These are phyloP conservation scores for Monosporozyma solicola DNA, from an alignment of 805 yeast species.

Conservation along the genomic window DNA sequence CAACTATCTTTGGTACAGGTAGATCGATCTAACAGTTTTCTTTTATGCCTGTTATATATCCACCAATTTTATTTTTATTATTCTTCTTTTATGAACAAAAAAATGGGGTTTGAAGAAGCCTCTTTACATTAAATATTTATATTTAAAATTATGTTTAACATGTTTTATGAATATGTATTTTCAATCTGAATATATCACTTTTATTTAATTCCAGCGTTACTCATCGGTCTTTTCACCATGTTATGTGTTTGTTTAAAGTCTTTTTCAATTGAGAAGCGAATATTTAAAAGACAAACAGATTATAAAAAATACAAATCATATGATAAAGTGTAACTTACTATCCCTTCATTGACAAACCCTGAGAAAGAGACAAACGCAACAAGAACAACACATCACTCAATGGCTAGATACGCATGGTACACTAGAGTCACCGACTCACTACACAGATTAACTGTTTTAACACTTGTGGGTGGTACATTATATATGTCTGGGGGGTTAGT, in stretches of 20 bases:
- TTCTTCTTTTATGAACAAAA: not conserved
- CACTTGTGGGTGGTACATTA: conserved; percentile 49
- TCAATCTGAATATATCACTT: not conserved
- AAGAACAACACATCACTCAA: conserved; percentile 7
- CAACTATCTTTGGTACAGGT: not conserved
- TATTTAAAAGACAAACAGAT: not conserved
- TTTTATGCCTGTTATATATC: not conserved
- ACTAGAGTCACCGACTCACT: conserved; percentile 61
- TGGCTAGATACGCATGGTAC: conserved; percentile 64
- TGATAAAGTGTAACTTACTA: not conserved
- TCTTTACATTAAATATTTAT: too few species aligned
- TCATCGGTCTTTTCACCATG: not conserved
- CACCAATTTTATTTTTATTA: not conserved
- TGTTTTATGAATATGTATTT: too few species aligned
- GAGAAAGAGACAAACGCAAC: not conserved
- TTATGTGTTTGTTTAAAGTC: not conserved
- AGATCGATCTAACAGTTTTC: not conserved
- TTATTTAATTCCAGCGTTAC: not conserved
- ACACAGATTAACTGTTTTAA: conserved; percentile 63
- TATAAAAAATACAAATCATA: not conserved
- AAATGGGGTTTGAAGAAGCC: too few species aligned
- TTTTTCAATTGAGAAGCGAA: not conserved
- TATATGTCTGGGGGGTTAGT: conserved; percentile 46
- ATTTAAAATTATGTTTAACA: too few species aligned
- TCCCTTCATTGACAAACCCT: not conserved